Evolutionary conservation across 1,284 basidiomycete genomes (phyloP).

Genomic region (Austropuccinia psidii): DNA sequence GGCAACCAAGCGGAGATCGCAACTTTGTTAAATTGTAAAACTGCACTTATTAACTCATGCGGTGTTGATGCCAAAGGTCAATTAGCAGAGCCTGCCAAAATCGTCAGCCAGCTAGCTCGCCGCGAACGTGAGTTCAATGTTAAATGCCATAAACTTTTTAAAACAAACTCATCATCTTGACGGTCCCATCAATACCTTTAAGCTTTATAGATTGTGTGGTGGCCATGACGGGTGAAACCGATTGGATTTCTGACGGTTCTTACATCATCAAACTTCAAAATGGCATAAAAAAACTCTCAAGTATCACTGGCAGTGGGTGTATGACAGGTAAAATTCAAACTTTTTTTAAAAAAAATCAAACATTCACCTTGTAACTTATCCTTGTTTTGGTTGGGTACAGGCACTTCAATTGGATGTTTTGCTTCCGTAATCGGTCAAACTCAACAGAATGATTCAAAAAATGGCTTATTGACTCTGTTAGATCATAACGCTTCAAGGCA

Average conservation of each 20-base stretch:
- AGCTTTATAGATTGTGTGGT: slow-evolving; percentile 52
- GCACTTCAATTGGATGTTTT: slow-evolving; percentile 54
- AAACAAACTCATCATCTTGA: too few relatives aligned
- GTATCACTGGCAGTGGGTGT: slow-evolving; percentile 85
- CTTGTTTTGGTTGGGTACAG: slow-evolving; percentile 40
- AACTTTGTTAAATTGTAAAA: slow-evolving; percentile 66
- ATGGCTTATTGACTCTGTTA: not conserved
- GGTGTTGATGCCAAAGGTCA: slow-evolving; percentile 83
- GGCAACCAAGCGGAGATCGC: slow-evolving; percentile 90
- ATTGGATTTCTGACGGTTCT: slow-evolving; percentile 79
- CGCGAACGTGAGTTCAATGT: slow-evolving; percentile 59
- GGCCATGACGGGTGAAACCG: slow-evolving; percentile 69
- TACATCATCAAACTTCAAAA: slow-evolving; percentile 64
- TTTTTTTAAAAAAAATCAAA: slow-evolving; percentile 51
- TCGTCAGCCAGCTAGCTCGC: slow-evolving; percentile 65
- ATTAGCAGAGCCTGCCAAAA: slow-evolving; percentile 64
- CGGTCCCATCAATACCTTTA: not conserved
- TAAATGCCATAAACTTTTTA: not conserved
- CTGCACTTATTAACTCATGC: slow-evolving; percentile 61
- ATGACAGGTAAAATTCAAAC: slow-evolving; percentile 70
- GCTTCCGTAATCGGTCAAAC: slow-evolving; percentile 49
- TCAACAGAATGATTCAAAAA: slow-evolving; percentile 40
- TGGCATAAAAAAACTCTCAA: slow-evolving; percentile 65
- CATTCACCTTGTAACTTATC: slow-evolving; percentile 37
- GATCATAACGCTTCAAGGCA: not conserved